These are phyloP conservation scores for Mycosarcoma mackinlayi DNA, from an alignment of 1,284 basidiomycete species.

Conservation along the genomic window DNA sequence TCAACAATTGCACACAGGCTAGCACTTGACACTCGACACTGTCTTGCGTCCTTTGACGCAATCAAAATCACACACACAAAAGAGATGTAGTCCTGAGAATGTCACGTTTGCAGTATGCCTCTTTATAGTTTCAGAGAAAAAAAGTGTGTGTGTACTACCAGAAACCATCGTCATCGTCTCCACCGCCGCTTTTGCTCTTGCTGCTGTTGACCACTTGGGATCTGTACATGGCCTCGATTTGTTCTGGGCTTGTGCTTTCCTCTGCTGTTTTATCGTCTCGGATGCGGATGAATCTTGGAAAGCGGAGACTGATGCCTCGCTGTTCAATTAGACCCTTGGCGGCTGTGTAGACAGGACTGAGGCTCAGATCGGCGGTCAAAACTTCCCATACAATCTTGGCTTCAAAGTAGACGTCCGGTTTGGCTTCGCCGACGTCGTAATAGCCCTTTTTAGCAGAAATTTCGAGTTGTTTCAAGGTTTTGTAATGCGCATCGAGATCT, in stretches of 20 bases:
- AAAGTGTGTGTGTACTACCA: conserved; percentile 74
- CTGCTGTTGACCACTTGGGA: conserved; percentile 79
- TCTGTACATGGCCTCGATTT: conserved; percentile 96
- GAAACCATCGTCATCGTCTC: conserved; percentile 82
- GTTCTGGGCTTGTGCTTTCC: conserved; percentile 90
- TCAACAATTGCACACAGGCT: conserved; percentile 9
- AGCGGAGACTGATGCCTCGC: conserved; percentile 85
- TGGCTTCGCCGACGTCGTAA: conserved; percentile 74
- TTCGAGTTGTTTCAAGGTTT: conserved; percentile 81
- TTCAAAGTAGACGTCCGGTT: conserved; percentile 66
- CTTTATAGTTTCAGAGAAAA: background rate
- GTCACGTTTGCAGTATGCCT: background rate
- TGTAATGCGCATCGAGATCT: conserved; percentile 81
- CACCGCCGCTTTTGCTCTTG: conserved; percentile 71
- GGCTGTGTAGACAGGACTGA: conserved; percentile 96
- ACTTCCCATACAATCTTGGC: conserved; percentile 90
- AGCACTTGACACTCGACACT: background rate
- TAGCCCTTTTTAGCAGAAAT: conserved; percentile 73
- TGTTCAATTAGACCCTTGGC: conserved; percentile 77
- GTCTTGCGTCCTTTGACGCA: no score
- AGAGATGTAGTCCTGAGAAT: no score
- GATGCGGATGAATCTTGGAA: conserved; percentile 90
- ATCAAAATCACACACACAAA: no score
- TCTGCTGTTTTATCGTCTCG: conserved; percentile 93
- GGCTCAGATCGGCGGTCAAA: conserved; percentile 91